Base-by-base conservation (phyloP, 1,284 basidiomycete species). In the Irpex rosettiformis region DNA sequence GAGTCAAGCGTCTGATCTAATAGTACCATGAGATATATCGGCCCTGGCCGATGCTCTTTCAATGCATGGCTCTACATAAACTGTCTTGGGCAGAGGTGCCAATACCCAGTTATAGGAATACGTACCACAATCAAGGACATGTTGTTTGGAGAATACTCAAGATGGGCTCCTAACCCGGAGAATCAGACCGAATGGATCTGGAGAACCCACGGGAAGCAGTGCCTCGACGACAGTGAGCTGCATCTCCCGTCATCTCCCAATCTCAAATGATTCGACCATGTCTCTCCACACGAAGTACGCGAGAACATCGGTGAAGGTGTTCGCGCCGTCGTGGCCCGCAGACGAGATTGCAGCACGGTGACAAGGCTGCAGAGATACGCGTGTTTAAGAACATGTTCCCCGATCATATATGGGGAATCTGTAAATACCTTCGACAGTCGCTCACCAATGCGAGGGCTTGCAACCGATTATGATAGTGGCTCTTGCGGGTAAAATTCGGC, bases 241-340 rank as follows among this genome's bases (percentile, higher is more conserved):
- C 43, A n/a, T 45, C 21, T n/a, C 21, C n/a, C 10, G n/a, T n/a
- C 8, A n/a, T n/a, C 43, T 45, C 18, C 16, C 18, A 2, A 45
- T 45, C 43, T 45, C 21, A 45, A 45, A 45, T 18, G 21, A 45
- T 45, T 18, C 13, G 21, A 22, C 8, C 13, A 45, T n/a, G n/a
- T 8, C 18, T 7, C 13, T 8, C 43, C 13, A 45, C n/a, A 18
- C 18, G 43, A 45, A 45, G 33, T 37, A 16, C 43, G 21, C 43
- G 43, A n/a, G 43, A 45, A 45, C 43, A 18, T 45, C 43, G 43
- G 43, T 22, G 43, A 67, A 67, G 40, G 65, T 74, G 7, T 64
- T 74, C 47, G 69, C 69, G n/a, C 63, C 68, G 8, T 68, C 72
- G 7, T 74, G 71, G 72, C 71, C 70, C n/a, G 60, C n/a, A n/a